These are phyloP conservation scores for Xylaria scruposa DNA, from an alignment of 495 filamentous ascomycete species.

Conservation along the genomic window DNA sequence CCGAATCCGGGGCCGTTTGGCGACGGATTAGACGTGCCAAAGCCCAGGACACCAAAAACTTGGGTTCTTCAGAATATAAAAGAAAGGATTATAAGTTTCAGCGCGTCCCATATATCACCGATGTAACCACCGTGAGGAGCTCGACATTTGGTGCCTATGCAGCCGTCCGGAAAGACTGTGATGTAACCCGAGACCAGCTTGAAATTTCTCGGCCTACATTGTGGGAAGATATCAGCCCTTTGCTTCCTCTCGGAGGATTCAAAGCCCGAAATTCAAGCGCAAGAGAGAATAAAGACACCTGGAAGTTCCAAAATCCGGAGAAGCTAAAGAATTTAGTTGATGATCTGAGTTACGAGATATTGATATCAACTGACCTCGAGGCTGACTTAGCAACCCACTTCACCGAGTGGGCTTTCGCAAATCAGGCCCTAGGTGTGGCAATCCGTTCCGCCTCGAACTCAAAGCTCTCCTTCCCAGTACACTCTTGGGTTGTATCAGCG, in stretches of 20 bases:
- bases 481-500: conserved; percentile 77
- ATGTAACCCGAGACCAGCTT: conserved; percentile 79
- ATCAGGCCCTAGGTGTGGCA: conserved; percentile 51
- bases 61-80: conserved; percentile 57
- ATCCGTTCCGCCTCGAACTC: conserved; percentile 65
- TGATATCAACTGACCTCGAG: conserved; percentile 64
- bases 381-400: conserved; percentile 56
- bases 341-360: conserved; percentile 51
- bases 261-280: conserved; percentile 41
- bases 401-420: conserved; percentile 37
- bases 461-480: conserved; percentile 75
- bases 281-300: conserved; percentile 39
- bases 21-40: conserved; percentile 79
- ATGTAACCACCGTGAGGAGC: conserved; percentile 80
- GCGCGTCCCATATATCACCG: conserved; percentile 83
- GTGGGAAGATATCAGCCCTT: conserved; percentile 73
- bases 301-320: conserved; percentile 46
- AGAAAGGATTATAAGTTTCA: conserved; percentile 93
- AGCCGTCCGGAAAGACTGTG: conserved; percentile 83
- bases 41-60: conserved; percentile 70
- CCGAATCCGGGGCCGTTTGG: conserved; percentile 91
- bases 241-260: conserved; percentile 67
- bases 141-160: conserved; percentile 89
- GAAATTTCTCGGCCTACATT: conserved; percentile 66
- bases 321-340: conserved; percentile 43